These are phyloP conservation scores for Cladosporium sphaerospermum DNA, from an alignment of 2,329 filamentous ascomycete species.

Conservation along the genomic window DNA sequence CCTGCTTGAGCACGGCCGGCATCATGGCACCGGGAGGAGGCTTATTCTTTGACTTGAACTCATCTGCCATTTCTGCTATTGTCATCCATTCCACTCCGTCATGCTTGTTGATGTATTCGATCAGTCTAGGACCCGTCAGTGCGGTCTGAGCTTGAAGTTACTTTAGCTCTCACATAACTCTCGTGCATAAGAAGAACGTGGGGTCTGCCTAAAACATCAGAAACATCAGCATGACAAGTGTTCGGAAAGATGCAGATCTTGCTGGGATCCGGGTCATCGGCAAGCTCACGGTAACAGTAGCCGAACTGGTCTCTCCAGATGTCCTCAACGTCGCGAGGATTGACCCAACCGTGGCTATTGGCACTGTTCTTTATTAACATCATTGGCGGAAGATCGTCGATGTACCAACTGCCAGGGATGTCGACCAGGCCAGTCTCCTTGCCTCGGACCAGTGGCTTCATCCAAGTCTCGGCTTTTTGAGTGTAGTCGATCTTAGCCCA, in stretches of 20 bases:
- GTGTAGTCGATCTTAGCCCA: slow-evolving; percentile 64
- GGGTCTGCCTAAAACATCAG: slow-evolving; percentile 57
- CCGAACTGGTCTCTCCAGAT: slow-evolving; percentile 62
- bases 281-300: slow-evolving; percentile 69
- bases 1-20: slow-evolving; percentile 47
- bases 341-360: slow-evolving; percentile 55
- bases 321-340: slow-evolving; percentile 52
- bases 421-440: slow-evolving; percentile 57
- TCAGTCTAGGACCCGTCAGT: slow-evolving; percentile 40
- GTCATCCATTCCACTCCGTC: slow-evolving; percentile 54
- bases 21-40: slow-evolving; percentile 52
- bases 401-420: slow-evolving; percentile 52
- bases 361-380: slow-evolving; percentile 62
- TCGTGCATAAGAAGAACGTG: slow-evolving; percentile 69
- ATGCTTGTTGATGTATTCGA: slow-evolving; percentile 62
- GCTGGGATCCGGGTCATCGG: slow-evolving; percentile 50
- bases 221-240: slow-evolving; percentile 63
- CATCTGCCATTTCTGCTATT: slow-evolving; percentile 62
- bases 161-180: slow-evolving; percentile 37
- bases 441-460: slow-evolving; percentile 57
- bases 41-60: slow-evolving; percentile 60
- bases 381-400: slow-evolving; percentile 52
- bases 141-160: background rate
- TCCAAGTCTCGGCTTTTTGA: slow-evolving; percentile 56
- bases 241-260: slow-evolving; percentile 56